Evolutionary conservation across 2,329 filamentous ascomycete genomes (phyloP), one percentile per base, ranked within the genome.

Genomic region (Colletotrichum tropicale): DNA sequence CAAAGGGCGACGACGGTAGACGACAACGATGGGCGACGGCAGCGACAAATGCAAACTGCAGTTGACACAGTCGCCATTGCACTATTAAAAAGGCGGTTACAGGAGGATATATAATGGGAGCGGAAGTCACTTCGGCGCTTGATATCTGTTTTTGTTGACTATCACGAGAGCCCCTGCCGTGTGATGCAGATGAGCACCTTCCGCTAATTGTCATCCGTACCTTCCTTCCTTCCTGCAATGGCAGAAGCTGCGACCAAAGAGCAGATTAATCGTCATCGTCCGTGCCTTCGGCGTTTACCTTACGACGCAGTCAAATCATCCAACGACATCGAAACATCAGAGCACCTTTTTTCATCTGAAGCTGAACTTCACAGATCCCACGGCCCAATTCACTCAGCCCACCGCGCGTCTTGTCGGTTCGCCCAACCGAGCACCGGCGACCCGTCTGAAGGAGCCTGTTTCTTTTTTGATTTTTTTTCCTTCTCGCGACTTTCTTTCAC

Each of bases 311-410:
- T 15, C 71, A 74, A 48, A 58, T 36, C 60, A 38, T 38, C 48
- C 60, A 70, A 66, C 43, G 21, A 68, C 28, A 68, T 21, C 55
- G 28, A 60, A 64, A 56, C 56, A 73, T 68, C 73, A 64, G 70
- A 68, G 62, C 70, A 64, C 70, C 66, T 69, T 60, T 75, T 73
- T 75, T 73, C 72, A 75, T 75, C 72, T 52, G 72, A 75, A 75
- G 48, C 68, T 15, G 10, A 62, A 21, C n/a, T 56, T 55, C 30
- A 30, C 32, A 34, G 26, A 36, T 36, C 48, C 43, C 65, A 24
- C 30, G 21, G 21, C 32, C 32, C 30, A 38, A 38, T 61, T 38
- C 66, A 24, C 32, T 18, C 52, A 38, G 28, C 16, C 21, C 30
- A 15, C 28, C 24, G 16, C 55, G 30, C 16, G 52, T 26, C 52